Base-by-base conservation (phyloP, 805 yeast genomes). In the Suhomyces faveliae region DNA sequence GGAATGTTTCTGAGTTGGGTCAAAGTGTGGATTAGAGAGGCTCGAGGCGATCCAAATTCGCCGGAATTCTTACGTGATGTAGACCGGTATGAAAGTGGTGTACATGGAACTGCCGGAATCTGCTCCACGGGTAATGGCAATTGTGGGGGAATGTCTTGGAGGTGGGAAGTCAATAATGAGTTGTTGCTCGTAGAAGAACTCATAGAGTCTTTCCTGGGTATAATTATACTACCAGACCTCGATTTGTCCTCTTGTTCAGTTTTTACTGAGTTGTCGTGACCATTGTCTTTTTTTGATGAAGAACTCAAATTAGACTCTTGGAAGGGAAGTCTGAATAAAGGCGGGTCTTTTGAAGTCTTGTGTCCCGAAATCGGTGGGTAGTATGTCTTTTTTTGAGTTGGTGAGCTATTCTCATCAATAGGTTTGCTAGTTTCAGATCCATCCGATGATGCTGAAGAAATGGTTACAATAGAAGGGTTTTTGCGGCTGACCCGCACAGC, bases 321-420 rank as follows among this genome's bases (percentile, higher is more conserved):
- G 59, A 85, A 86, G 0, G 92, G 92, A 12, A 81, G 70, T 58
- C 94, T 73, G 60, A 86, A 86, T 42, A 69, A 76, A 2, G 86
- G 87, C 1, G 74, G 68, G 5, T 71, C 78, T 23, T 68, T 59
- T n/a, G 67, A 62, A 23, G 61, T 58, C 24, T 60, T 56, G 4
- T 50, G 45, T 1, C 54, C 52, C 4, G 64, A 60, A 1, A 68
- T 42, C 24, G 54, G 37, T 12, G 51, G 33, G 42, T 47, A 48
- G 24, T 45, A 46, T 5, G 53, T 30, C 20, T 39, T 33, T 22
- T 41, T 38, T 8, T 33, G 37, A 17, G 21, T 33, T 6, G 37
- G 37, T 11, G 37, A 33, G 15, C 24, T 25, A 19, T 29, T 17
- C 5, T 42, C 43, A 2, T 41, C 35, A 3, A 7, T 33, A 12